phyloP scores from a whole-genome alignment of 2,329 filamentous ascomycete genomes.

The Cercospora citrullina region DNA sequence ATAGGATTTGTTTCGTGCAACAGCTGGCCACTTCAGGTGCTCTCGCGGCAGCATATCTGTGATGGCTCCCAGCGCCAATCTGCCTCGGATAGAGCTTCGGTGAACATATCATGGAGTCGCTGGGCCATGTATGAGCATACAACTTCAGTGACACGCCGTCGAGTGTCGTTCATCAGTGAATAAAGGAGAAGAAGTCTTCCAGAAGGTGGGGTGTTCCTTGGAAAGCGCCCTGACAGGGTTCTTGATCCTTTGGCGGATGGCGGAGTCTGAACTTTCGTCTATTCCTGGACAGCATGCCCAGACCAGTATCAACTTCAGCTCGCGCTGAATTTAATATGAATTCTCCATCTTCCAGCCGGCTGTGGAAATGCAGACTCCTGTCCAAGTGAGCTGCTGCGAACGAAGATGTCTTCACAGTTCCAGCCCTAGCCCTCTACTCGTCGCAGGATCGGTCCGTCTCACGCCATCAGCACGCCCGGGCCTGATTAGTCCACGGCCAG shows the following conservation, averaged over 20 bases:
- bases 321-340: not conserved
- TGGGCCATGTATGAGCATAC: not conserved
- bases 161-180: not conserved
- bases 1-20: no score
- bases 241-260: not conserved
- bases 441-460: not conserved
- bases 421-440: not conserved
- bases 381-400: not conserved
- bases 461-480: not conserved
- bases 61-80: not conserved
- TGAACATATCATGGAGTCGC: not conserved
- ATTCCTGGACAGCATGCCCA: not conserved
- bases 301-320: not conserved
- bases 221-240: not conserved
- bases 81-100: not conserved
- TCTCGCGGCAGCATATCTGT: no score
- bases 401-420: not conserved
- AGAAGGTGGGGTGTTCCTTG: not conserved
- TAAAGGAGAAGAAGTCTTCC: not conserved
- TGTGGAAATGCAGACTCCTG: not conserved
- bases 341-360: not conserved
- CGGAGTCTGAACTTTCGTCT: not conserved
- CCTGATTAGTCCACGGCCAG: not conserved
- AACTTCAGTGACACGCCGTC: not conserved
- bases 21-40: no score